These are phyloP conservation scores for Brassica juncea DNA, from an alignment of 345 rosid genomes.

Conservation along the genomic window DNA sequence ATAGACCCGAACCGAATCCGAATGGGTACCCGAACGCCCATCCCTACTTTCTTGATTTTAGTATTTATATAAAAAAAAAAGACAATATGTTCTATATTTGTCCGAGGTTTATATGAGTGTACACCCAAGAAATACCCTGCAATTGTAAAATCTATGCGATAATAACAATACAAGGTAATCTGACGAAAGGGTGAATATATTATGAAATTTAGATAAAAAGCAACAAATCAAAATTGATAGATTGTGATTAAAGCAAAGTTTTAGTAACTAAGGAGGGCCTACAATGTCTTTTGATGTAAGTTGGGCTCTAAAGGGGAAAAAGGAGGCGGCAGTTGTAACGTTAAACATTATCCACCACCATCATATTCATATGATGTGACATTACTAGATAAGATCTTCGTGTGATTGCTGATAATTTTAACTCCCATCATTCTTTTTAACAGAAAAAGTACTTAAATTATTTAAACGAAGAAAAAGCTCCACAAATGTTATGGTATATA, in stretches of 20 bases:
- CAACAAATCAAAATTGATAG: background rate
- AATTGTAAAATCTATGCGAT: background rate
- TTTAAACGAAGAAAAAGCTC: slow-evolving; percentile 1
- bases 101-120: background rate
- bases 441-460: slow-evolving; percentile 19
- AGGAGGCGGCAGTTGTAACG: slow-evolving; percentile 36
- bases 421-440: slow-evolving; percentile 12
- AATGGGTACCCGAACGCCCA: too few species aligned
- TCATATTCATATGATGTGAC: slow-evolving; percentile 40
- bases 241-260: slow-evolving; percentile 29
- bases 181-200: background rate
- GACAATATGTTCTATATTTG: background rate
- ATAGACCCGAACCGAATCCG: too few species aligned
- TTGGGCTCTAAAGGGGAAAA: slow-evolving; percentile 5
- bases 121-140: background rate
- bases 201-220: background rate
- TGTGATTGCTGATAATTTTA: background rate
- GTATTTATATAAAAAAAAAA: background rate
- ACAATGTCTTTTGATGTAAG: slow-evolving; percentile 7
- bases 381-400: slow-evolving; percentile 23
- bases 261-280: background rate
- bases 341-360: slow-evolving; percentile 33
- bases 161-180: background rate
- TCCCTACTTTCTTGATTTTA: background rate
- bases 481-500: background rate